A percentile compares a stretch with the other conserved stretches of the same genome.
Evolutionary conservation across 1,284 basidiomycete species (phyloP).

Genomic region (Tremellales sp.): DNA sequence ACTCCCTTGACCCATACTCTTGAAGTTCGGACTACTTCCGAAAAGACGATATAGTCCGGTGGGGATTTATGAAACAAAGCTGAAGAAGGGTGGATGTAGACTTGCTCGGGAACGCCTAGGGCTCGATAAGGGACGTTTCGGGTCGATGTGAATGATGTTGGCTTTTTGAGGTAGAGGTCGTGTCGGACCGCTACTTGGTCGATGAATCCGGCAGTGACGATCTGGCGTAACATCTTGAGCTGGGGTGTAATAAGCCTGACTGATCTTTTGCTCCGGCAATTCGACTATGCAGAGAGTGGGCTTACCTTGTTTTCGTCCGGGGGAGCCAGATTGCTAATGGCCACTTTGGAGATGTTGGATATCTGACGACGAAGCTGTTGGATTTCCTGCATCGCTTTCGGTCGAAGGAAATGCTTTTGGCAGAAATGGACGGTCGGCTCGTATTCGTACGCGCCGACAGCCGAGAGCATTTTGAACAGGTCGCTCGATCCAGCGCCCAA

Average conservation of each 20-base stretch:
- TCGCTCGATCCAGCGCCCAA: slow-evolving; percentile 85
- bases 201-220: slow-evolving; percentile 85
- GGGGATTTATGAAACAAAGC: slow-evolving; percentile 66
- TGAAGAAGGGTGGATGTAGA: slow-evolving; percentile 89
- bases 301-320: slow-evolving; percentile 69
- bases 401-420: slow-evolving; percentile 80
- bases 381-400: slow-evolving; percentile 99
- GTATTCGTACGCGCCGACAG: slow-evolving; percentile 94
- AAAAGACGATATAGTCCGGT: slow-evolving; percentile 83
- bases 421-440: slow-evolving; percentile 79
- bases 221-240: slow-evolving; percentile 86
- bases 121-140: slow-evolving; percentile 81
- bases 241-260: slow-evolving; percentile 48
- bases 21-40: slow-evolving; percentile 71
- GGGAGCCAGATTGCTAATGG: slow-evolving; percentile 63
- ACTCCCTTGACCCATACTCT: slow-evolving; percentile 79
- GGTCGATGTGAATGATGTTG: slow-evolving; percentile 61
- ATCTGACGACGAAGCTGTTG: slow-evolving; percentile 94
- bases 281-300: slow-evolving; percentile 2
- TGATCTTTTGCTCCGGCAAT: neutral
- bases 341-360: slow-evolving; percentile 67
- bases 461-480: slow-evolving; percentile 79
- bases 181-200: slow-evolving; percentile 94
- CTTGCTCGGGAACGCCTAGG: slow-evolving; percentile 75
- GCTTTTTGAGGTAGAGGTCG: slow-evolving; percentile 63